These are phyloP conservation scores for Coprinellus aureogranulatus DNA, from an alignment of 768 basidiomycete species.

Conservation along the genomic window DNA sequence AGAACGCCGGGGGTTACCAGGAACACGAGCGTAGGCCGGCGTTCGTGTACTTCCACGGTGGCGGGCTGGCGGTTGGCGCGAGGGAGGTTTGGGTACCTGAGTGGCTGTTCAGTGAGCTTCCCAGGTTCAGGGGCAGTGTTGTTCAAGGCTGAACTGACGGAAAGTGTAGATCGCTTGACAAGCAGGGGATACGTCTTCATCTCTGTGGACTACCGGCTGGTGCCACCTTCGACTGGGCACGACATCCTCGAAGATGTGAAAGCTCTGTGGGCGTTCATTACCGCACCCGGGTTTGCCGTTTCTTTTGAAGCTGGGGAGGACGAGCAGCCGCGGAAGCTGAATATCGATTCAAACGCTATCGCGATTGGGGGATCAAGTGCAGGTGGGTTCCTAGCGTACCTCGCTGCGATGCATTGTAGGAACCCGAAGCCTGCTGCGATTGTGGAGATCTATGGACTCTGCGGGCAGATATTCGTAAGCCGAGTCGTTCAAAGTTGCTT, in stretches of 20 bases:
- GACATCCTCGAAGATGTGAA: conserved; percentile 57
- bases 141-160: background rate
- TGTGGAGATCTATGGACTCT: conserved; percentile 60
- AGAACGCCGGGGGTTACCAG: background rate
- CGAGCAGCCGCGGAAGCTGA: conserved; percentile 25
- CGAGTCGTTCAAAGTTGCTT: no score
- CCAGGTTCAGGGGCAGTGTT: background rate
- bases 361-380: conserved; percentile 58
- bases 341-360: conserved; percentile 44
- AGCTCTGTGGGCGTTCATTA: conserved; percentile 52
- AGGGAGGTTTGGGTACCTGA: conserved; percentile 57
- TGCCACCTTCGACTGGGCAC: conserved; percentile 54
- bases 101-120: conserved; percentile 56
- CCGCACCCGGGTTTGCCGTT: conserved; percentile 10
- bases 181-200: conserved; percentile 54
- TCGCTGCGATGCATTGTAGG: conserved; percentile 48
- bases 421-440: conserved; percentile 54
- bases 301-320: background rate
- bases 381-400: conserved; percentile 60
- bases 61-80: conserved; percentile 60
- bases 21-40: conserved; percentile 23
- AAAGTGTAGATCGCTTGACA: conserved; percentile 41
- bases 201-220: conserved; percentile 60
- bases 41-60: conserved; percentile 49
- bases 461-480: conserved; percentile 54